phyloP scores from a whole-genome alignment of 2,329 filamentous ascomycete genomes.

The Dissoconium aciculare region DNA sequence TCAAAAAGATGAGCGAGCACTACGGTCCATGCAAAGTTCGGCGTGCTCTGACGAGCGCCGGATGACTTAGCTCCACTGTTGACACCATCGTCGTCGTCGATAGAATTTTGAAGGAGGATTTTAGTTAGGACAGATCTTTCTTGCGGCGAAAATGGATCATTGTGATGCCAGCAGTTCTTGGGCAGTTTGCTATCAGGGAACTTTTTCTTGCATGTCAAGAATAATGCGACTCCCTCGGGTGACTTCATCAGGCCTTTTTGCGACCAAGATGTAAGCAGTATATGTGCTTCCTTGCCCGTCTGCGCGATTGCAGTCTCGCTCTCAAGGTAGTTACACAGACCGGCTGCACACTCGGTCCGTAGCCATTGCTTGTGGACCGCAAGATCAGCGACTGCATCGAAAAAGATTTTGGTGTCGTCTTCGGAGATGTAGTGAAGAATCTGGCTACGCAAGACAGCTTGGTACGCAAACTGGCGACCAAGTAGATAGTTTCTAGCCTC shows the following conservation, averaged over 20 bases:
- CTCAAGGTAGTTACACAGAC: slow-evolving; percentile 55
- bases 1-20: slow-evolving; percentile 40
- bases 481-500: slow-evolving; percentile 77
- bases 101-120: slow-evolving; percentile 62
- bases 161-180: slow-evolving; percentile 54
- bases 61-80: slow-evolving; percentile 32
- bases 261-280: slow-evolving; percentile 16
- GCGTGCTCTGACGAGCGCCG: slow-evolving; percentile 51
- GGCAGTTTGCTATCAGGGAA: slow-evolving; percentile 53
- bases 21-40: slow-evolving; percentile 79
- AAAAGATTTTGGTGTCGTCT: slow-evolving; percentile 48
- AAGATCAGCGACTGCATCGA: slow-evolving; percentile 59
- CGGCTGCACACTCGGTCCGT: slow-evolving; percentile 71
- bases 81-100: slow-evolving; percentile 23
- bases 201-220: slow-evolving; percentile 53
- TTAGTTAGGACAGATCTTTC: slow-evolving; percentile 56
- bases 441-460: slow-evolving; percentile 68
- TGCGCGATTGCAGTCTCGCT: slow-evolving; percentile 10
- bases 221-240: slow-evolving; percentile 78
- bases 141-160: slow-evolving; percentile 56
- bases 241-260: slow-evolving; percentile 54
- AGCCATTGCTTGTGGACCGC: slow-evolving; percentile 77
- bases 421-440: slow-evolving; percentile 45
- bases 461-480: slow-evolving; percentile 73
- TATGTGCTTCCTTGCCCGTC: slow-evolving; percentile 9